Evolutionary conservation across 148 eudicot species (phyloP).

Genomic region (Camellia lanceoleosa): DNA sequence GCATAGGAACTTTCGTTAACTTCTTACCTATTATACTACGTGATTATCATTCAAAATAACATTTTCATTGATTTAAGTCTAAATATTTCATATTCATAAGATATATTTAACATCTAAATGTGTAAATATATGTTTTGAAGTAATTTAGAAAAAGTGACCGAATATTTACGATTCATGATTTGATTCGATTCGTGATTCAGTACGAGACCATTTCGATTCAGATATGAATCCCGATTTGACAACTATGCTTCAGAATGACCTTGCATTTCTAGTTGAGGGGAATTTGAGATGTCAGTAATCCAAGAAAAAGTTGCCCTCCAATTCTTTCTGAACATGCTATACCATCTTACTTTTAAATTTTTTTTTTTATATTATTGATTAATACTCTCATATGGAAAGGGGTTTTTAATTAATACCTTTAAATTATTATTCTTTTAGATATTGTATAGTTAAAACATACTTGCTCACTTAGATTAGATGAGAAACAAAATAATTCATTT

Average conservation of each 20-base stretch:
- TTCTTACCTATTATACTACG: too few relatives aligned
- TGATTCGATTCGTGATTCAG: too few relatives aligned
- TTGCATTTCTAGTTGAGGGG: not conserved
- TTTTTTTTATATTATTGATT: not conserved
- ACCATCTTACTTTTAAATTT: not conserved
- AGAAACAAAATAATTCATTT: not conserved
- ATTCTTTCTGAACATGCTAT: not conserved
- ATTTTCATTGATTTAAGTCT: too few relatives aligned
- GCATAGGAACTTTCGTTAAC: too few relatives aligned
- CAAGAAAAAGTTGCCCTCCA: not conserved
- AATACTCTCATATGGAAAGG: not conserved
- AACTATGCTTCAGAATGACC: not conserved
- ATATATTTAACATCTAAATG: too few relatives aligned
- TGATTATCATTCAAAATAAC: too few relatives aligned
- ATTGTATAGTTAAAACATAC: not conserved
- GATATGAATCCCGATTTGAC: too few relatives aligned
- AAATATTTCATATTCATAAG: too few relatives aligned
- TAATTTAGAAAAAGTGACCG: too few relatives aligned
- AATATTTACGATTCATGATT: too few relatives aligned
- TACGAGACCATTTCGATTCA: too few relatives aligned
- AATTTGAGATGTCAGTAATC: conserved; percentile 4
- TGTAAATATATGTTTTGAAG: too few relatives aligned
- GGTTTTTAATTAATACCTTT: not conserved
- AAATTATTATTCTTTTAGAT: not conserved
- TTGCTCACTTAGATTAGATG: not conserved